Base-by-base conservation (phyloP, 2,329 filamentous ascomycete genomes). In the Mycogone perniciosa region DNA sequence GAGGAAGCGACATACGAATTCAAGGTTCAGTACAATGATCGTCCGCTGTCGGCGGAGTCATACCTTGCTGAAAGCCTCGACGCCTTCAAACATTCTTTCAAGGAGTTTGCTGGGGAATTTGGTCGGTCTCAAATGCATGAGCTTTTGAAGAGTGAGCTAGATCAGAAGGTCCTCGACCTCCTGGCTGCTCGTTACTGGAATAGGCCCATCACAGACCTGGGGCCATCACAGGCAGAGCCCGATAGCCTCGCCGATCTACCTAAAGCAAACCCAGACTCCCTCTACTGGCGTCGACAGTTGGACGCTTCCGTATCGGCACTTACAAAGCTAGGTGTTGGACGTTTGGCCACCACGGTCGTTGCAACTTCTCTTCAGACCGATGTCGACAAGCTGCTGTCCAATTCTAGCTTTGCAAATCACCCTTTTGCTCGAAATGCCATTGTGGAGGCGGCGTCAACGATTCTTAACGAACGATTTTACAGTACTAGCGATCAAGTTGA, bases 11-110 rank as follows among this genome's bases (percentile, higher is more conserved):
- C 89, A 0, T 99, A 99, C 64, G 92, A 99, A 69, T 99, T 96
- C 77, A 99, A 99, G 67, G 93, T 99, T 5, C 95, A 99, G 67
- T 99, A 99, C 72, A 99, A 99, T 63, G 93, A 99, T 66, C 84
- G 93, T 6, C 89, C 92, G 1, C 75, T 99, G 34, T 96, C 89
- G 46, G 93, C 93, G 2, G 93, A 99, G 66, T 96, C 92, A 4
- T 99, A 99, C 65, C 80, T 99, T 37, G 93, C 93, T 2, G 93
- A 97, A 67, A 95, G 88, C 58, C 74, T 99, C 4, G 93, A 99
- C 67, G 85, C 86, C 20, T 97, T 99, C 78, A 99, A 99, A 71
- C 95, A 97, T 68, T 89, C 89, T 0, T 99, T 99, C 73, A 96
- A 96, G 66, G 86, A 88, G 58, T 96, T 97, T 63, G 85, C 89